phyloP scores from a whole-genome alignment of 306 rosid genomes.

The Ormosia semicastrata region DNA sequence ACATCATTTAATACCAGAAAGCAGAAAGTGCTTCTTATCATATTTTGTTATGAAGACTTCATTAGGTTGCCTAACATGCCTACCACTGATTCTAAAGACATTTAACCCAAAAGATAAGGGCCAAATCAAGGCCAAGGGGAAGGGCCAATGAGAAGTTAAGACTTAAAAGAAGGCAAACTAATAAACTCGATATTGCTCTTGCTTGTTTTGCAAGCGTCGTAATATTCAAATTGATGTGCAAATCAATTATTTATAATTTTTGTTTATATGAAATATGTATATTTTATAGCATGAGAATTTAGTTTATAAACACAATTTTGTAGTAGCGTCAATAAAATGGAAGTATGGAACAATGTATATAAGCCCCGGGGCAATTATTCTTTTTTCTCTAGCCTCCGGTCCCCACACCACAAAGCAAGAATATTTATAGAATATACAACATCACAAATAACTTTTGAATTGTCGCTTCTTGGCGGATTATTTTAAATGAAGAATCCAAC shows the following conservation, averaged over 20 bases:
- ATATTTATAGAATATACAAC: not conserved
- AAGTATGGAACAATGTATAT: too few species aligned
- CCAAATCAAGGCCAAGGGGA: not conserved
- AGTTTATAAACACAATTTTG: too few species aligned
- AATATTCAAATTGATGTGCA: too few species aligned
- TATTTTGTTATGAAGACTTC: not conserved
- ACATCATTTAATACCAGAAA: conserved; percentile 1
- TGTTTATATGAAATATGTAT: too few species aligned
- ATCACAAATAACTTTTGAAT: not conserved
- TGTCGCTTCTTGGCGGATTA: not conserved
- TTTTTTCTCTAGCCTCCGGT: not conserved
- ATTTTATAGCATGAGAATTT: too few species aligned
- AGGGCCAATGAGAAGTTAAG: not conserved
- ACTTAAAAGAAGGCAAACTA: too few species aligned
- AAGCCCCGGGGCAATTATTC: not conserved
- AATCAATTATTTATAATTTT: too few species aligned
- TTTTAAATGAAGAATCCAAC: conserved; percentile 4
- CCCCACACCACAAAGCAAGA: not conserved
- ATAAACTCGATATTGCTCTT: too few species aligned
- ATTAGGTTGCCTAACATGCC: conserved; percentile 34
- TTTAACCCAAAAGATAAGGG: not conserved
- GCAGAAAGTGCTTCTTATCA: not conserved
- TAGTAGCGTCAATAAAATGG: too few species aligned
- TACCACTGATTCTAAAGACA: not conserved
- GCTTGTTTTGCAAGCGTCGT: too few species aligned